Evolutionary conservation across 1,284 basidiomycete genomes (phyloP).

Genomic region (Puccinia polysora): DNA sequence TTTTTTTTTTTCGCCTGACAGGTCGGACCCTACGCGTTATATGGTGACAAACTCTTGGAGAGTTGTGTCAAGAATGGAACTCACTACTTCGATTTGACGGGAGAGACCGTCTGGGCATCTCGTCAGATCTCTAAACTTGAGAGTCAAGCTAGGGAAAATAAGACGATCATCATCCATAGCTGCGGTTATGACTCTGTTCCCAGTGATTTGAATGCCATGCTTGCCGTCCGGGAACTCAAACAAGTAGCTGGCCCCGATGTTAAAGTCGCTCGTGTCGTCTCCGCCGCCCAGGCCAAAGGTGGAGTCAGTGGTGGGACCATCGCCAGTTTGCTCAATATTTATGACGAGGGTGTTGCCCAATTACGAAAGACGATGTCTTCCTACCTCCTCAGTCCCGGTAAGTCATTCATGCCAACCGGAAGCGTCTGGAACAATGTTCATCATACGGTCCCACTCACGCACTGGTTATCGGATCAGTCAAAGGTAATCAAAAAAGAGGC

Average conservation of each 20-base stretch:
- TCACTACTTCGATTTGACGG: constrained; percentile 41
- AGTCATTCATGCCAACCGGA: background rate
- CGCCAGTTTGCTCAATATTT: constrained; percentile 42
- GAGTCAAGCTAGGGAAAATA: constrained; percentile 18
- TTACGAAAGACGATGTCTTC: constrained; percentile 31
- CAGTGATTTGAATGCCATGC: constrained; percentile 44
- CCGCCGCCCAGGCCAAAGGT: constrained; percentile 45
- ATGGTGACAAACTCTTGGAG: constrained; percentile 21
- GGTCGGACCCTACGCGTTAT: constrained; percentile 39
- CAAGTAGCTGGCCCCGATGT: constrained; percentile 42
- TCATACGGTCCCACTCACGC: background rate
- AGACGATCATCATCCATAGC: constrained; percentile 47
- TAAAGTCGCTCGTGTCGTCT: constrained; percentile 46
- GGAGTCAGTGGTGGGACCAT: constrained; percentile 48
- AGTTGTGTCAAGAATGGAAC: constrained; percentile 29
- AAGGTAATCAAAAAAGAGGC: constrained; percentile 19
- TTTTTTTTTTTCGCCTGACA: too few relatives aligned
- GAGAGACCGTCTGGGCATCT: constrained; percentile 26
- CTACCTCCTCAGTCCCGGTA: constrained; percentile 34
- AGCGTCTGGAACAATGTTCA: background rate
- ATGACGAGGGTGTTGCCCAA: constrained; percentile 41
- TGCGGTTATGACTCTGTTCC: constrained; percentile 50
- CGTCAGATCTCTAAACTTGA: constrained; percentile 23
- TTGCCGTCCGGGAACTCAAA: constrained; percentile 48
- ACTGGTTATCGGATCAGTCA: background rate